These are phyloP conservation scores for Penicillium brevicompactum DNA, from an alignment of 2,329 filamentous ascomycete species.

Conservation along the genomic window DNA sequence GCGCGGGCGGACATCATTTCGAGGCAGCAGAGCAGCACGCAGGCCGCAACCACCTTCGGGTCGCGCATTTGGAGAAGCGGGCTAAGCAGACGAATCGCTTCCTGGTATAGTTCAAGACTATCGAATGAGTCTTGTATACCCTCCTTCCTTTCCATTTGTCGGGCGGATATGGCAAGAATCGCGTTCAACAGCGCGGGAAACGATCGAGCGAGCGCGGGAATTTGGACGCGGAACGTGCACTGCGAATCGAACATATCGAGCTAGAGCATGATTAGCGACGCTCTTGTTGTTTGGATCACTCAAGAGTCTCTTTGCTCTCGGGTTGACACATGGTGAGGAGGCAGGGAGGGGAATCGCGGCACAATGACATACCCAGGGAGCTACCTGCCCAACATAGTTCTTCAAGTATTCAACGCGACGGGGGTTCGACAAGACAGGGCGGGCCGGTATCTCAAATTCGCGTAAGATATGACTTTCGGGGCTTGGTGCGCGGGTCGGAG, in stretches of 20 bases:
- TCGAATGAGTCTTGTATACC: conserved; percentile 48
- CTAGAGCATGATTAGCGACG: conserved; percentile 27
- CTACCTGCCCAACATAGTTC: conserved; percentile 57
- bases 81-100: conserved; percentile 53
- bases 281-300: not conserved
- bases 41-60: conserved; percentile 55
- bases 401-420: conserved; percentile 46
- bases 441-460: conserved; percentile 7
- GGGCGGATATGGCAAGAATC: conserved; percentile 56
- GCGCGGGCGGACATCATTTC: conserved; percentile 55
- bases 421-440: conserved; percentile 32
- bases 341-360: not conserved
- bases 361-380: conserved; percentile 50
- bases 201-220: conserved; percentile 53
- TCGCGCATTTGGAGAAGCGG: conserved; percentile 52
- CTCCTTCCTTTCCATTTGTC: conserved; percentile 56
- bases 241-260: conserved; percentile 61
- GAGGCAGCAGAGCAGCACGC: conserved; percentile 57
- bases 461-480: conserved; percentile 28
- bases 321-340: not conserved
- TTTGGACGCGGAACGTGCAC: conserved; percentile 54
- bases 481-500: conserved; percentile 43
- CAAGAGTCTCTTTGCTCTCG: not conserved
- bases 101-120: conserved; percentile 57
- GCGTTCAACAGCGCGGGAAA: conserved; percentile 52